Conservation (phyloP, 352 stramenopile genomes). For the Pythium aphanidermatum region DNA sequence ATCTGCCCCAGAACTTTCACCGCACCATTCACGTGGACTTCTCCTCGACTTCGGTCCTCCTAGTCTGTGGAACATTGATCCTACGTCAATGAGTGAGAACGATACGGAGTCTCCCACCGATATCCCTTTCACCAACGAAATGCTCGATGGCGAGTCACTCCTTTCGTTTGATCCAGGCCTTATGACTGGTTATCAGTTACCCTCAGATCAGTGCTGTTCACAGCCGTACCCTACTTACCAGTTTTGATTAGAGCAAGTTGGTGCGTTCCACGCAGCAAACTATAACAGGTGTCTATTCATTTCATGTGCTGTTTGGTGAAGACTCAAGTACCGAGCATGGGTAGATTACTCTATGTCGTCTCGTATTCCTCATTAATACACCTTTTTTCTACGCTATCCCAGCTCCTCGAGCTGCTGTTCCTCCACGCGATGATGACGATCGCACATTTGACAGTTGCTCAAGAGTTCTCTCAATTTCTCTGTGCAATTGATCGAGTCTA, state of each 20-base stretch:
- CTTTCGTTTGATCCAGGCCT: conserved; percentile 6
- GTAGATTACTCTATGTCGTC: background rate
- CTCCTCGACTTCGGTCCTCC: conserved; percentile 4
- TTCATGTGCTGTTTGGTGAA: background rate
- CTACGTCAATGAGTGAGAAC: conserved; percentile 10
- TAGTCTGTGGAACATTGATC: conserved; percentile 1
- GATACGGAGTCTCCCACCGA: conserved; percentile 6
- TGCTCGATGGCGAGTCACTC: conserved; percentile 30
- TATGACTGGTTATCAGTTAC: conserved; percentile 6
- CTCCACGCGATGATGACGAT: conserved; percentile 4
- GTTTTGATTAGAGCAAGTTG: too few relatives aligned
- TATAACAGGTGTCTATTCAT: too few relatives aligned
- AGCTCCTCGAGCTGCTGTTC: background rate
- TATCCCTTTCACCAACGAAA: conserved; percentile 39
- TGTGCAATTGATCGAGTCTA: conserved; percentile 51
- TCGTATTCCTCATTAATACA: conserved; percentile 1
- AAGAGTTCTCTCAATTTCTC: conserved; percentile 46
- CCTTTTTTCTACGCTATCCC: background rate
- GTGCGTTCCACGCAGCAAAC: too few relatives aligned
- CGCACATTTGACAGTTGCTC: conserved; percentile 43
- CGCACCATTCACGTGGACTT: background rate
- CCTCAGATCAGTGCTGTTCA: conserved; percentile 9
- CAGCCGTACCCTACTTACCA: conserved; percentile 10
- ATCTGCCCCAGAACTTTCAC: background rate
- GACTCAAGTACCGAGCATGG: too few relatives aligned